Evolutionary conservation across 2,329 filamentous ascomycete genomes (phyloP).

Genomic region (Penicillium glabrum): DNA sequence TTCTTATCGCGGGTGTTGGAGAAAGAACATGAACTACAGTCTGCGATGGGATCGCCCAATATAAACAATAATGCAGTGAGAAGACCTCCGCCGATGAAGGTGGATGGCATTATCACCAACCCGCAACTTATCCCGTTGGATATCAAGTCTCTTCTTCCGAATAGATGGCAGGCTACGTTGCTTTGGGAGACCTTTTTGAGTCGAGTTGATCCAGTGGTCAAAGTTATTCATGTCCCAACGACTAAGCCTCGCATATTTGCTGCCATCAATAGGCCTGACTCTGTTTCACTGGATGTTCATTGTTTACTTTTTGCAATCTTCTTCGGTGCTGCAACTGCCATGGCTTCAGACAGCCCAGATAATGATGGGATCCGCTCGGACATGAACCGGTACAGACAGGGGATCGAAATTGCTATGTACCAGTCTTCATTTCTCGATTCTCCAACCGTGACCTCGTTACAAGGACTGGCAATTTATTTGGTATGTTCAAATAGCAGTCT

Average conservation of each 20-base stretch:
- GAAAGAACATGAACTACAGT: slow-evolving; percentile 28
- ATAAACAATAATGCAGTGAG: neutral
- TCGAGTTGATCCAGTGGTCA: slow-evolving; percentile 29
- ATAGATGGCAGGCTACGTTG: slow-evolving; percentile 23
- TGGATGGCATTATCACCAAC: slow-evolving; percentile 25
- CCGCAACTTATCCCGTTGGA: slow-evolving; percentile 14
- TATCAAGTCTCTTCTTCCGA: slow-evolving; percentile 16
- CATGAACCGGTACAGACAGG: slow-evolving; percentile 23
- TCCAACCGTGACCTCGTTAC: slow-evolving; percentile 34
- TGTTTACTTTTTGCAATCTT: slow-evolving; percentile 31
- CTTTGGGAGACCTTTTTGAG: slow-evolving; percentile 31
- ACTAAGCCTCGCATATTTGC: slow-evolving; percentile 26
- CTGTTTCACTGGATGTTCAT: slow-evolving; percentile 18
- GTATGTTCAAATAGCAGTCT: slow-evolving; percentile 20
- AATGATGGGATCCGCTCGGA: slow-evolving; percentile 13
- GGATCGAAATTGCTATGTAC: slow-evolving; percentile 42
- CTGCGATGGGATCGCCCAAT: slow-evolving; percentile 17
- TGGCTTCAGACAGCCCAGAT: slow-evolving; percentile 15
- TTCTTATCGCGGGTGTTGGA: slow-evolving; percentile 27
- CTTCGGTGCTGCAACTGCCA: slow-evolving; percentile 24
- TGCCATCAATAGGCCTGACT: slow-evolving; percentile 26
- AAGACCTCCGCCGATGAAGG: slow-evolving; percentile 13
- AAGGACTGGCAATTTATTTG: slow-evolving; percentile 40
- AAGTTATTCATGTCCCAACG: slow-evolving; percentile 31
- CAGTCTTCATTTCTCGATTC: slow-evolving; percentile 42